Base-by-base conservation (phyloP, 1,284 basidiomycete species). In the Rhizoctonia solani region DNA sequence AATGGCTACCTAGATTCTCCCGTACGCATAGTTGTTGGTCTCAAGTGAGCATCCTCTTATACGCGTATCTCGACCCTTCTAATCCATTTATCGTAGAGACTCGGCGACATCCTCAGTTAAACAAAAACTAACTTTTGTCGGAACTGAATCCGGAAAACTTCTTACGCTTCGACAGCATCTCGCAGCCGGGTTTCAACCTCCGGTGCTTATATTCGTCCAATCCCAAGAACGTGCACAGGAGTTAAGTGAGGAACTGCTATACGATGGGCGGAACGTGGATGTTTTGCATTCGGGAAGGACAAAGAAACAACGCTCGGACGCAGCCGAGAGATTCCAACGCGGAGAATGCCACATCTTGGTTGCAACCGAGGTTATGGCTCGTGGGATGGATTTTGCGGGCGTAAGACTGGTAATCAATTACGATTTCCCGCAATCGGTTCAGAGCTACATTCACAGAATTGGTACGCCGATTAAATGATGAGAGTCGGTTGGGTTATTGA, bases 301-400 rank as follows among this genome's bases (percentile, higher is more conserved):
- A 4, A 88, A 87, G 72, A 88, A 90, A 72, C 92, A 96, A 76
- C 85, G 96, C 50, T 93, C 96, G 72, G 88, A 93, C 72, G 87
- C 90, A 9, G 85, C 98, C 11, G 82, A 83, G 50, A 86, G 89
- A 21, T 98, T 99, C 86, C 87, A 92, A 50, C 82, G 83, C 71
- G 96, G 94, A 0, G 85, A 90, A 73, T 90, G 92, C 69, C 98
- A 95, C 95, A 85, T 95, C 27, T 85, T 98, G 82, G 85, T 97
- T 54, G 92, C 89, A 71, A 98, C 95, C 14, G 95, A 98, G 75
- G 91, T 97, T 41, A 90, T 97, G 88, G 94, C 93, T 11, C 84
- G 97, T 71, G 97, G 96, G 3, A 95, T 99, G 87, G 96, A 99
- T 76, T 98, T 99, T 81, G 92, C 92, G 76, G 95, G 95, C 13